Percentiles rank a stretch among this genome's conserved stretches.
These are phyloP conservation scores for Penicillium alfredii DNA, from an alignment of 495 filamentous ascomycete species.

Conservation along the genomic window DNA sequence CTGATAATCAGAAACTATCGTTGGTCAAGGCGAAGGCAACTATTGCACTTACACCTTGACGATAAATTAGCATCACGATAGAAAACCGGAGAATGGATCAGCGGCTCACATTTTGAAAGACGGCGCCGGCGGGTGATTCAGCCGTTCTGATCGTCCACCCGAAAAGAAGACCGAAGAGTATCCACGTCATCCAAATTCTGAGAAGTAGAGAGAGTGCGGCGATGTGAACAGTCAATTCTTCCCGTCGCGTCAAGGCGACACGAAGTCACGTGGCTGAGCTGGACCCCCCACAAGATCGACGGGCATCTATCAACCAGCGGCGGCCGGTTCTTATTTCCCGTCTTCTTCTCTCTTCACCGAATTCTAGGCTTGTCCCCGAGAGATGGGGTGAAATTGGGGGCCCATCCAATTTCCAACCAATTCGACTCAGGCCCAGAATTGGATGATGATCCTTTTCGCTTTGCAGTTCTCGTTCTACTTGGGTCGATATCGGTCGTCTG, in stretches of 20 bases:
- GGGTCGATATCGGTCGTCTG: too few relatives aligned
- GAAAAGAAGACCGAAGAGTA: too few relatives aligned
- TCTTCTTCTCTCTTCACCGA: slow-evolving; percentile 1
- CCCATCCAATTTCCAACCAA: too few relatives aligned
- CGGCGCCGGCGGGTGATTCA: neutral
- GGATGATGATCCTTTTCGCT: too few relatives aligned
- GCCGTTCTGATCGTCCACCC: neutral
- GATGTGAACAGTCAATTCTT: too few relatives aligned
- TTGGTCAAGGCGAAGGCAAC: neutral
- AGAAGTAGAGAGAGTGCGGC: too few relatives aligned
- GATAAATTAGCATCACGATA: slow-evolving; percentile 15
- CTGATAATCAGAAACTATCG: slow-evolving; percentile 8
- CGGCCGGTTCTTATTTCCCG: slow-evolving; percentile 15
- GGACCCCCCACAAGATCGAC: slow-evolving; percentile 18
- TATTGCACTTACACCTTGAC: slow-evolving; percentile 28
- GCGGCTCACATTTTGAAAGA: slow-evolving; percentile 22
- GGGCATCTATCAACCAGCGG: slow-evolving; percentile 7
- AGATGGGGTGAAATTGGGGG: too few relatives aligned
- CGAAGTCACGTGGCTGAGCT: slow-evolving; percentile 28
- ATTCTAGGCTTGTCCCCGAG: too few relatives aligned
- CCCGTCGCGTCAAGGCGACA: slow-evolving; percentile 27
- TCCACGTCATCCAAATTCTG: neutral
- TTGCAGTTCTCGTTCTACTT: too few relatives aligned
- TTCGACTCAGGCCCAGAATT: too few relatives aligned
- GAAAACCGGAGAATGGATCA: slow-evolving; percentile 2